These are phyloP conservation scores for Umbelopsis vinacea DNA, from an alignment of 192 early-diverging fungal species.

Conservation along the genomic window DNA sequence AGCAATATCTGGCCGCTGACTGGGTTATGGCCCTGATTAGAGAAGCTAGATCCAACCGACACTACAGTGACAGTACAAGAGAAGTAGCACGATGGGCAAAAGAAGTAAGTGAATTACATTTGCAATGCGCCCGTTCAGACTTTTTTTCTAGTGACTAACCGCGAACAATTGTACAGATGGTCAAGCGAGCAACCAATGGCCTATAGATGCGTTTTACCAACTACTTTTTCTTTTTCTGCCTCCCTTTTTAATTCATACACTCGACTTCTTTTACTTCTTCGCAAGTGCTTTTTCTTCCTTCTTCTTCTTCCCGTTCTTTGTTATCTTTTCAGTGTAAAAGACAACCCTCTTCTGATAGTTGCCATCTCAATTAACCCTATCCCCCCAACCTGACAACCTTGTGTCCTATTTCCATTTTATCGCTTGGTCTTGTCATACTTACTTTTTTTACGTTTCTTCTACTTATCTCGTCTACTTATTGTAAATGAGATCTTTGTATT, in stretches of 20 bases:
- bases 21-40: slow-evolving; percentile 82
- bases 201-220: slow-evolving; percentile 14
- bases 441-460: slow-evolving; percentile 9
- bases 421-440: slow-evolving; percentile 1
- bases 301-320: slow-evolving; percentile 3
- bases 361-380: slow-evolving; percentile 21
- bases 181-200: slow-evolving; percentile 17
- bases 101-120: slow-evolving; percentile 44
- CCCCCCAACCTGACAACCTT: slow-evolving; percentile 1
- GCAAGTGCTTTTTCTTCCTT: slow-evolving; percentile 13
- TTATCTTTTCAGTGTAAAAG: slow-evolving; percentile 15
- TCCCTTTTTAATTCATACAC: slow-evolving; percentile 22
- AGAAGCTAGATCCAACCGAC: slow-evolving; percentile 70
- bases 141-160: no score
- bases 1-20: slow-evolving; percentile 63
- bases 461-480: neutral
- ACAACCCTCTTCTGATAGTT: slow-evolving; percentile 16
- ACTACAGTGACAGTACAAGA: slow-evolving; percentile 52
- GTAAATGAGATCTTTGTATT: slow-evolving; percentile 19
- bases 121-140: no score
- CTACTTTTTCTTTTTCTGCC: neutral
- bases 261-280: slow-evolving; percentile 8
- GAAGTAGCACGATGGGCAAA: slow-evolving; percentile 73
- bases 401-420: neutral
- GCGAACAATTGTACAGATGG: neutral